Evolutionary conservation across 2,329 filamentous ascomycete genomes (phyloP).

Genomic region (Ophiostoma pallidulum): DNA sequence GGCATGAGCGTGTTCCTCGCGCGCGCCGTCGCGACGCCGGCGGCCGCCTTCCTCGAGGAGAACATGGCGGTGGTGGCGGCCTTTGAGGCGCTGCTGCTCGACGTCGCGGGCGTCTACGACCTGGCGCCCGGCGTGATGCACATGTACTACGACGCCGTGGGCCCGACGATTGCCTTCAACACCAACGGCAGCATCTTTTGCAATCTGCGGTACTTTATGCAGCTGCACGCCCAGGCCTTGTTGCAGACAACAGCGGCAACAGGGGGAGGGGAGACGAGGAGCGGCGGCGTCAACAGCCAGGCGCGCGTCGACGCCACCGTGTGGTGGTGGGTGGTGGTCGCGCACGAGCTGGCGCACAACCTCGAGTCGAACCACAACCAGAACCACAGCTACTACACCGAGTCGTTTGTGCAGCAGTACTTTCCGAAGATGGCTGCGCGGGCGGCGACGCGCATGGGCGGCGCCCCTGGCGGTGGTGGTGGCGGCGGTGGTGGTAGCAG

Average conservation of each 20-base stretch:
- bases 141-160: conserved; percentile 74
- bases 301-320: conserved; percentile 30
- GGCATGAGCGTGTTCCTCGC: conserved; percentile 67
- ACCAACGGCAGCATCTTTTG: conserved; percentile 80
- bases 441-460: conserved; percentile 27
- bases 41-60: conserved; percentile 47
- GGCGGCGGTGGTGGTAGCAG: background rate
- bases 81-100: conserved; percentile 61
- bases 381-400: conserved; percentile 76
- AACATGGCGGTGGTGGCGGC: conserved; percentile 55
- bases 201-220: conserved; percentile 79
- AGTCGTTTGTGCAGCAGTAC: conserved; percentile 70
- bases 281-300: background rate
- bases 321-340: conserved; percentile 49
- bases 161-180: conserved; percentile 89
- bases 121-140: conserved; percentile 62
- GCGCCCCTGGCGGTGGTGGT: background rate
- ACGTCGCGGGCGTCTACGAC: conserved; percentile 63
- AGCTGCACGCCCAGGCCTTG: conserved; percentile 70
- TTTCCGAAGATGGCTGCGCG: conserved; percentile 59
- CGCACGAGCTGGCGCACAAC: conserved; percentile 94
- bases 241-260: too few species aligned
- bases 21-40: conserved; percentile 39
- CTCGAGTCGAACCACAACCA: conserved; percentile 68
- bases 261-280: conserved; percentile 30